A percentile compares a stretch with the other conserved stretches of the same genome.
Conservation (phyloP, 371 early-diverging fungal genomes). For the Mortierella sp. region DNA sequence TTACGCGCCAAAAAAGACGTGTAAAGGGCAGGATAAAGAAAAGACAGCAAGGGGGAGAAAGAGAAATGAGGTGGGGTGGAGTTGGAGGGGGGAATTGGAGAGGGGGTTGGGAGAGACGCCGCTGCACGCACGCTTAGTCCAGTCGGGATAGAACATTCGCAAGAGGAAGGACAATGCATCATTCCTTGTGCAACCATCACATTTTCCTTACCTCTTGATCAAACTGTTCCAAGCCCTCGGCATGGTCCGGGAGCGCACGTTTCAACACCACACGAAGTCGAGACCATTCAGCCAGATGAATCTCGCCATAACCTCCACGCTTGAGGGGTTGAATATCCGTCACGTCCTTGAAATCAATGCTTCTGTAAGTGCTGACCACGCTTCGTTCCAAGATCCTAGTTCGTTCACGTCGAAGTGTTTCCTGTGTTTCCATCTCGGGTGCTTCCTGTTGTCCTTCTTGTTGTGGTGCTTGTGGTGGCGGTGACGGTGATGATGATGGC, state of each 20-base stretch:
- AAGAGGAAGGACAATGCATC: too few species aligned
- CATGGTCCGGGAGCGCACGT: conserved; percentile 30
- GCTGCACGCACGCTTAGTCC: too few species aligned
- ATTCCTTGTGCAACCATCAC: too few species aligned
- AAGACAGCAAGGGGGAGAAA: too few species aligned
- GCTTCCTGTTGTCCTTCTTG: not conserved
- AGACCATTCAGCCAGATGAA: conserved; percentile 52
- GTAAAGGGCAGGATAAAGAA: too few species aligned
- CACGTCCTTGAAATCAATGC: conserved; percentile 41
- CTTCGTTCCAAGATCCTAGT: conserved; percentile 39
- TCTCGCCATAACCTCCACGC: conserved; percentile 49
- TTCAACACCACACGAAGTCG: conserved; percentile 48
- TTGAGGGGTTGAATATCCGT: conserved; percentile 36
- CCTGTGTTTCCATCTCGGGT: conserved; percentile 42
- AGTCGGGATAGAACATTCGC: too few species aligned
- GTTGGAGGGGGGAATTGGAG: too few species aligned
- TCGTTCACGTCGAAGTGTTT: conserved; percentile 43
- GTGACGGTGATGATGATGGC: too few species aligned
- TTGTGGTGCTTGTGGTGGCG: too few species aligned
- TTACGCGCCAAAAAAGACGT: too few species aligned
- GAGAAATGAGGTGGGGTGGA: too few species aligned
- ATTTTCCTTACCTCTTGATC: conserved; percentile 48
- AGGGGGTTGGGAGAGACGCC: too few species aligned
- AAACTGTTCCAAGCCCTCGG: conserved; percentile 40
- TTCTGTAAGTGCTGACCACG: conserved; percentile 26